Conservation (phyloP, 306 rosid species). For the Prunus padus region DNA sequence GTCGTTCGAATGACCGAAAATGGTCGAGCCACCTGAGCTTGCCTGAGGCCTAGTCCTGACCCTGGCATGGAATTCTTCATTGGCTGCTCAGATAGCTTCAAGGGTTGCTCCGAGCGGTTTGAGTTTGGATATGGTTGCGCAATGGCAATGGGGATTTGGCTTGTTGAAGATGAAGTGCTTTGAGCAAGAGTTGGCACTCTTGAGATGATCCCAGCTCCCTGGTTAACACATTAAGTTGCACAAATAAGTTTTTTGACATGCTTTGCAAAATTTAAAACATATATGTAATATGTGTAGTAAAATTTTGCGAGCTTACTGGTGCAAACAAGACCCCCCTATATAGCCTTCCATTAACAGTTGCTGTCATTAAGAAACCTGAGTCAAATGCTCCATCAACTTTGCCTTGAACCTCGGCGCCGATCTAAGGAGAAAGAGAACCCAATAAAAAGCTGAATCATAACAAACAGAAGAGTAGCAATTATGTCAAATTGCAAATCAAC, state of each 20-base stretch:
- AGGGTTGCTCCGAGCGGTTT: constrained; percentile 26
- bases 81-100: constrained; percentile 36
- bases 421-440: constrained; percentile 40
- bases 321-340: constrained; percentile 85
- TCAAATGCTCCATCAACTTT: constrained; percentile 87
- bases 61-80: constrained; percentile 23
- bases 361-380: constrained; percentile 83
- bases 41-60: constrained; percentile 36
- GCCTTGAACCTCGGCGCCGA: constrained; percentile 84
- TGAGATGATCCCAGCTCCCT: constrained; percentile 52
- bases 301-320: constrained; percentile 56
- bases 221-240: constrained; percentile 20
- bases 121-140: constrained; percentile 40
- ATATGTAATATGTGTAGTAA: neutral
- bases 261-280: neutral
- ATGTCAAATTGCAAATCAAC: neutral
- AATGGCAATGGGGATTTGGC: constrained; percentile 15
- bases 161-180: constrained; percentile 25
- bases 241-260: neutral
- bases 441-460: constrained; percentile 6
- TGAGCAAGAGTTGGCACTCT: constrained; percentile 39
- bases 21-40: constrained; percentile 38
- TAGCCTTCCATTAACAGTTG: constrained; percentile 67
- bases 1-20: constrained; percentile 37
- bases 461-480: neutral